phyloP scores from a whole-genome alignment of 352 stramenopile genomes.

The Phytopythium helicoides region DNA sequence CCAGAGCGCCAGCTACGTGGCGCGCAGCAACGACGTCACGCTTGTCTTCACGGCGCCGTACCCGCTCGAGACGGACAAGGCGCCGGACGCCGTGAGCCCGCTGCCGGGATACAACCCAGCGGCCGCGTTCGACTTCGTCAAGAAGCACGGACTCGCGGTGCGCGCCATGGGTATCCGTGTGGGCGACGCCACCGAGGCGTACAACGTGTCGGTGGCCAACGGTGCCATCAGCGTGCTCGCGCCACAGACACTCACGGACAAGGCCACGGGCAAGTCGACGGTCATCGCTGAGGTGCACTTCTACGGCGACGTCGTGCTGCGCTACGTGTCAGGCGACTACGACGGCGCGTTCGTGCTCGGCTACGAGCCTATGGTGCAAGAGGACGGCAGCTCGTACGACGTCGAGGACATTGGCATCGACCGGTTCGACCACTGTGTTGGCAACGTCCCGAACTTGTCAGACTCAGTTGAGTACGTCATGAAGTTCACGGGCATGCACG shows the following conservation, averaged over 20 bases:
- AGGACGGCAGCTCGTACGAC: too few relatives aligned
- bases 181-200: slow-evolving; percentile 68
- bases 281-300: slow-evolving; percentile 82
- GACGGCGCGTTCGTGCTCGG: slow-evolving; percentile 74
- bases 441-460: slow-evolving; percentile 89
- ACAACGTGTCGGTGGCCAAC: slow-evolving; percentile 76
- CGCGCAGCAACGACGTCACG: slow-evolving; percentile 74
- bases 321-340: slow-evolving; percentile 80
- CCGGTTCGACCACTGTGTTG: slow-evolving; percentile 88
- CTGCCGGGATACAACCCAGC: slow-evolving; percentile 63
- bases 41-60: slow-evolving; percentile 91
- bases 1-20: slow-evolving; percentile 81
- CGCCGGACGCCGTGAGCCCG: slow-evolving; percentile 35
- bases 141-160: slow-evolving; percentile 77
- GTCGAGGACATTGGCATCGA: too few relatives aligned
- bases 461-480: slow-evolving; percentile 85
- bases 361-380: slow-evolving; percentile 63
- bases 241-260: slow-evolving; percentile 61
- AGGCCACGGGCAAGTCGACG: slow-evolving; percentile 43
- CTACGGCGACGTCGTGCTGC: slow-evolving; percentile 88
- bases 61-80: slow-evolving; percentile 63
- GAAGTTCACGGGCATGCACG: slow-evolving; percentile 83
- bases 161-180: slow-evolving; percentile 83
- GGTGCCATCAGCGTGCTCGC: slow-evolving; percentile 52
- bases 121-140: slow-evolving; percentile 76